Conservation (phyloP, 495 filamentous ascomycete genomes). For the Penicillium crystallinum region DNA sequence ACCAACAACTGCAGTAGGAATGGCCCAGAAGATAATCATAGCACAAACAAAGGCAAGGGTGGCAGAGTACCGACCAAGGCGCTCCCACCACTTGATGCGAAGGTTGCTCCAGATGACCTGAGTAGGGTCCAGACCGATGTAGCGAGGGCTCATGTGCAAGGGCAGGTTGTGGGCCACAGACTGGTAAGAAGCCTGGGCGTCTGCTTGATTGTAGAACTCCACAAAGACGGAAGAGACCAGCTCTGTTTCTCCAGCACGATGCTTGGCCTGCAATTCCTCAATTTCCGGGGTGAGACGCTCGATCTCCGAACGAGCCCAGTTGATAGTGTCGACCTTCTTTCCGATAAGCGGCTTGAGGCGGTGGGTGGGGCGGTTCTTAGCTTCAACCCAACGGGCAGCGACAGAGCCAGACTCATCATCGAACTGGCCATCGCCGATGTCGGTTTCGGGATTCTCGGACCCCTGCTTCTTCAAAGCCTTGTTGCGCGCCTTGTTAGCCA, state of each 20-base stretch:
- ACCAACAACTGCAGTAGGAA: conserved; percentile 85
- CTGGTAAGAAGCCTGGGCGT: conserved; percentile 83
- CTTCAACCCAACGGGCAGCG: conserved; percentile 72
- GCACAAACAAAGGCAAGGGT: conserved; percentile 66
- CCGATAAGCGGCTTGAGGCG: conserved; percentile 73
- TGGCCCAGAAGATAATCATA: conserved; percentile 87
- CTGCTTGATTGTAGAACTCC: conserved; percentile 74
- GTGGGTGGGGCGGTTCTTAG: conserved; percentile 83
- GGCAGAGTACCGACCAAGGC: conserved; percentile 63
- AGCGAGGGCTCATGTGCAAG: conserved; percentile 87
- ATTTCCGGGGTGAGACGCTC: conserved; percentile 74
- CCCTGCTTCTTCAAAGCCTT: conserved; percentile 70
- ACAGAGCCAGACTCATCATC: conserved; percentile 66
- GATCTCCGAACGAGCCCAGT: conserved; percentile 83
- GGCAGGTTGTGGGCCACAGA: conserved; percentile 79
- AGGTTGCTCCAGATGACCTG: conserved; percentile 91
- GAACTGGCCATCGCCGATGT: conserved; percentile 44
- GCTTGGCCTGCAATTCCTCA: conserved; percentile 67
- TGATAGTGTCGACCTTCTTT: conserved; percentile 79
- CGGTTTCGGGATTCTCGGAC: conserved; percentile 29
- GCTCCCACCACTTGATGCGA: conserved; percentile 83
- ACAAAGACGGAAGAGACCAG: conserved; percentile 62
- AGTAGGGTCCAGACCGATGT: conserved; percentile 75
- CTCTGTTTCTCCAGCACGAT: conserved; percentile 65
- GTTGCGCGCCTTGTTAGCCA: conserved; percentile 71